phyloP scores from a whole-genome alignment of 2,329 filamentous ascomycete species.

The Alternaria hordeiaustralica region DNA sequence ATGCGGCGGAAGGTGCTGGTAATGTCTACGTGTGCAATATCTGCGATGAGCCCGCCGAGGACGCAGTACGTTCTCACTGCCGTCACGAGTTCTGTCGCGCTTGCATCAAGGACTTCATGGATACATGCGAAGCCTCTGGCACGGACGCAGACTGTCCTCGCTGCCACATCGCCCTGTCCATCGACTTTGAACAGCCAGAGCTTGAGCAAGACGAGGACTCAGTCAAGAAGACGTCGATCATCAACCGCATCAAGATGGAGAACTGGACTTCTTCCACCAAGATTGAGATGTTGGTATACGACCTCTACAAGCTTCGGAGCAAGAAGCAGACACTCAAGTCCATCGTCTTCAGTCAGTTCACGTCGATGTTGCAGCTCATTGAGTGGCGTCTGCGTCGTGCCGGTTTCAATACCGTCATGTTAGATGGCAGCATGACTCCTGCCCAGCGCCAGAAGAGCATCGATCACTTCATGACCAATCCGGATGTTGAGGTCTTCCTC shows the following conservation, averaged over 20 bases:
- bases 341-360: conserved; percentile 97
- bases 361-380: conserved; percentile 94
- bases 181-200: conserved; percentile 94
- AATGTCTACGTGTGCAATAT: conserved; percentile 92
- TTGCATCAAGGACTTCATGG: conserved; percentile 80
- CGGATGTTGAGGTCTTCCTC: conserved; percentile 92
- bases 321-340: conserved; percentile 95
- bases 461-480: conserved; percentile 94
- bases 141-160: conserved; percentile 76
- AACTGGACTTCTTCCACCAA: conserved; percentile 98
- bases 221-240: conserved; percentile 95
- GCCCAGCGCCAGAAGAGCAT: conserved; percentile 92
- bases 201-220: conserved; percentile 88
- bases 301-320: conserved; percentile 88
- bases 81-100: conserved; percentile 90
- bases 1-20: conserved; percentile 78
- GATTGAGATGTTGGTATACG: conserved; percentile 94
- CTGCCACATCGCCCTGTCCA: conserved; percentile 87
- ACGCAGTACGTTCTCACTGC: conserved; percentile 89
- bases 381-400: conserved; percentile 95
- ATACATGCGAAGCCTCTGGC: conserved; percentile 71
- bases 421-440: conserved; percentile 96
- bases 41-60: conserved; percentile 94
- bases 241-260: conserved; percentile 98
- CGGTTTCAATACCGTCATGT: conserved; percentile 98